These are phyloP conservation scores for Termitomyces bulborhizus DNA, from an alignment of 768 basidiomycete species.

Conservation along the genomic window DNA sequence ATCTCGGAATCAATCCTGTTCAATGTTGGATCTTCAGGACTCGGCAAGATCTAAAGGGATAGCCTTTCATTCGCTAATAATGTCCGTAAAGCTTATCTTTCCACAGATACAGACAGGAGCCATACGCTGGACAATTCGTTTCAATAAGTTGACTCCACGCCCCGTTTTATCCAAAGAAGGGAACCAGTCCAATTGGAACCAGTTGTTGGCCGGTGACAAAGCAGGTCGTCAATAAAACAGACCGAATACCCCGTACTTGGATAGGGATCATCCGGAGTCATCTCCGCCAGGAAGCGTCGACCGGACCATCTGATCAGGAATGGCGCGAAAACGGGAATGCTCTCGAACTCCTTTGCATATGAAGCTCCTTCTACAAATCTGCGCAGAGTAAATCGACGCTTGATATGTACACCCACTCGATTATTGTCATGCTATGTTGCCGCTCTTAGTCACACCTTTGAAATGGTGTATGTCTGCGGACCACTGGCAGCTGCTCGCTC, in stretches of 20 bases:
- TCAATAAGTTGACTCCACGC: background rate
- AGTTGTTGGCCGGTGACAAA: background rate
- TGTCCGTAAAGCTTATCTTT: background rate
- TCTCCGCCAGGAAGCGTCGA: background rate
- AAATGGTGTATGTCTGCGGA: background rate
- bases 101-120: background rate
- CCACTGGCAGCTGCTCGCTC: background rate
- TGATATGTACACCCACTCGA: background rate
- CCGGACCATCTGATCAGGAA: no score
- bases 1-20: background rate
- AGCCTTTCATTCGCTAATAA: background rate
- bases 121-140: background rate
- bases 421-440: background rate
- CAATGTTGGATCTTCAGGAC: background rate
- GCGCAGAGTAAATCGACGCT: background rate
- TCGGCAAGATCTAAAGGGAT: background rate
- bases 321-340: background rate
- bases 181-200: no score
- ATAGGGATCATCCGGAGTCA: background rate
- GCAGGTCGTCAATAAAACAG: background rate
- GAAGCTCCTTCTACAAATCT: no score
- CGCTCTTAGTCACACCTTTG: background rate
- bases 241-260: background rate
- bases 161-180: background rate
- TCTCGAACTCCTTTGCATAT: background rate